Conservation (phyloP, 768 basidiomycete genomes). For the Grammothele lineata region DNA sequence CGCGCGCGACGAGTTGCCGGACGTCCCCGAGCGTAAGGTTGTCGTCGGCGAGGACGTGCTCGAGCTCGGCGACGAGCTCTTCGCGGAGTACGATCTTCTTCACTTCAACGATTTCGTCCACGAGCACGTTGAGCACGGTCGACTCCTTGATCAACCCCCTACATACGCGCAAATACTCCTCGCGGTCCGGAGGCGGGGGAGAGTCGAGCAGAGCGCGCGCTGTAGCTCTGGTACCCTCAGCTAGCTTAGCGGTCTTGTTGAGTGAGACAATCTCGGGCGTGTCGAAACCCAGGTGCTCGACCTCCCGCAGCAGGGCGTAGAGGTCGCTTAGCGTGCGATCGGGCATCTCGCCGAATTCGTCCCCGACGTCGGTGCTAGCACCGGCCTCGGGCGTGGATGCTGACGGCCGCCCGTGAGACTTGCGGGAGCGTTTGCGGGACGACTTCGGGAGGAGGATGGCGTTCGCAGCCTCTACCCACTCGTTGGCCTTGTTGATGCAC, state of each 20-base stretch:
- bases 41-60: conserved; percentile 63
- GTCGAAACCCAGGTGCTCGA: conserved; percentile 80
- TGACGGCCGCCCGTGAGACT: conserved; percentile 50
- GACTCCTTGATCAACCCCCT: conserved; percentile 65
- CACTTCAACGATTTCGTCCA: conserved; percentile 75
- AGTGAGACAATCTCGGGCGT: conserved; percentile 66
- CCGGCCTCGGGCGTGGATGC: conserved; percentile 20
- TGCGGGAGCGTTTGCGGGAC: conserved; percentile 69
- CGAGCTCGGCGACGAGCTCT: conserved; percentile 71
- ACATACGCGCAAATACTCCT: conserved; percentile 63
- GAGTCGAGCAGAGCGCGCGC: conserved; percentile 50
- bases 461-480: conserved; percentile 86
- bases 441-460: conserved; percentile 76
- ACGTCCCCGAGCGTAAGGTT: conserved; percentile 66
- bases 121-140: conserved; percentile 74
- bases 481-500: conserved; percentile 76
- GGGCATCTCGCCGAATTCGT: conserved; percentile 51
- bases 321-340: conserved; percentile 72
- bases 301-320: conserved; percentile 63
- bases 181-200: conserved; percentile 42
- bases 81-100: conserved; percentile 80
- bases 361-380: conserved; percentile 30
- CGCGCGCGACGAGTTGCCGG: conserved; percentile 65
- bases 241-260: conserved; percentile 49
- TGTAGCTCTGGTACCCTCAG: conserved; percentile 59